Base-by-base conservation (phyloP, 129 eudicot species). In the Smallanthus sonchifolius region DNA sequence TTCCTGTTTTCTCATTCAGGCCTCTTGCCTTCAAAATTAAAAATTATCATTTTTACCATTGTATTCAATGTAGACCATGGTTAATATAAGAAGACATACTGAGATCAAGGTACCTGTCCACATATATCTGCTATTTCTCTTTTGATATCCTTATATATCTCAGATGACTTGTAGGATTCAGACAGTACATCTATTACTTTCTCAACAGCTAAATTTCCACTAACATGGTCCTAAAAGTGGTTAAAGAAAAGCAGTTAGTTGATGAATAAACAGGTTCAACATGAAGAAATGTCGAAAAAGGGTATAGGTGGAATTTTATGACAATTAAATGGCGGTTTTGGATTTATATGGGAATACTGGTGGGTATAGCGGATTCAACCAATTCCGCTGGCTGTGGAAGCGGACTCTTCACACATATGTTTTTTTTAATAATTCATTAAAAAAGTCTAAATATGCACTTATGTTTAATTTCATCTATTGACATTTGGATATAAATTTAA, bases 111-210 rank as follows among this genome's bases (percentile, higher is more conserved):
- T 73, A 90, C 96, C 84, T 81, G 75, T 43, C 61, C 38, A 65
- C 67, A 57, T 60, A 90, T 81, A 19, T 77, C 72, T 45, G 81
- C 59, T 55, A 87, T 69, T 63, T 84, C 75, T 15, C 72, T 77
- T 75, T 71, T 61, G 74, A 80, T 71, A 35, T 85, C 61, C 42
- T 20, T 49, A 51, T 72, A 79, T 55, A 71, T 69, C 70, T 75
- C 82, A 6, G 93, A 90, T 74, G 86, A 74, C 78, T 69, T 85
- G 83, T 81, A 90, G 32, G 90, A 81, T 49, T 71, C 76, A 36
- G 80, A 75, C 5, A 90, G 86, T 51, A 37, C 35, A 24, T 85
- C 47, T 44, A 85, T 77, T 38, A 79, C 82, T 81, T 85, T 86
- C 69, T 85, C 86, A 8, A 74, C 73, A 5, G 85, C 73, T 14